Conservation (phyloP, 164 flowering plant genomes). For the Kalanchoe fedtschenkoi region DNA sequence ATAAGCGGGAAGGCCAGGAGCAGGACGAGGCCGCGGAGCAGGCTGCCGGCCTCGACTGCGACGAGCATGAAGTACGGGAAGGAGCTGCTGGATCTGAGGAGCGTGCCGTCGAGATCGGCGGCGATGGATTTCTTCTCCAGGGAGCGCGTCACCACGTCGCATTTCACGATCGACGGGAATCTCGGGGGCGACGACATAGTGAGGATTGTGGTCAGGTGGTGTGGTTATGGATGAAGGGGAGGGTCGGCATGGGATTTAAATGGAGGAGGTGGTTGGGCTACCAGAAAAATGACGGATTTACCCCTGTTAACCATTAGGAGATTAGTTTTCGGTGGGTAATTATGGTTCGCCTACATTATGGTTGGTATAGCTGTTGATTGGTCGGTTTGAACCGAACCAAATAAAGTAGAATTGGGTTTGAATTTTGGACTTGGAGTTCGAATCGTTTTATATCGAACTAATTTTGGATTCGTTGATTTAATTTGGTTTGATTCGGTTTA, state of each 20-base stretch:
- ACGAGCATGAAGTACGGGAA: slow-evolving; percentile 91
- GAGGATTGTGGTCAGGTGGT: not conserved
- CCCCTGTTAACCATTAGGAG: not conserved
- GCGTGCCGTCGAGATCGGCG: slow-evolving; percentile 89
- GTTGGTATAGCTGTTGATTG: no score
- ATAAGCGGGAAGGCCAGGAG: slow-evolving; percentile 64
- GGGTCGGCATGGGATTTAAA: not conserved
- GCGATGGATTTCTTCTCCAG: slow-evolving; percentile 34
- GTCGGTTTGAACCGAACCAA: no score
- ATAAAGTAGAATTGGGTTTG: no score
- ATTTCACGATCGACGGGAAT: slow-evolving; percentile 5
- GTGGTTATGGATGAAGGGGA: not conserved
- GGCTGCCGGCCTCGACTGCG: slow-evolving; percentile 88
- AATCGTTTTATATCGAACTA: no score
- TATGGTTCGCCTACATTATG: no score
- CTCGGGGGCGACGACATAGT: not conserved
- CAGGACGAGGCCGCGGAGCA: slow-evolving; percentile 60
- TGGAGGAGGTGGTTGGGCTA: not conserved
- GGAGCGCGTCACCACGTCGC: not conserved
- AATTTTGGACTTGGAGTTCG: no score
- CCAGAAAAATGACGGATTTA: not conserved
- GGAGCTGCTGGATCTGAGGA: slow-evolving; percentile 53
- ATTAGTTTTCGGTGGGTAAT: not conserved
- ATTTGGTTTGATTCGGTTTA: no score
- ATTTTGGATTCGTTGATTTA: no score